A percentile compares a stretch with the other conserved stretches of the same genome.
Evolutionary conservation across 768 basidiomycete genomes (phyloP).

Genomic region (Dacryopinax spathularia): DNA sequence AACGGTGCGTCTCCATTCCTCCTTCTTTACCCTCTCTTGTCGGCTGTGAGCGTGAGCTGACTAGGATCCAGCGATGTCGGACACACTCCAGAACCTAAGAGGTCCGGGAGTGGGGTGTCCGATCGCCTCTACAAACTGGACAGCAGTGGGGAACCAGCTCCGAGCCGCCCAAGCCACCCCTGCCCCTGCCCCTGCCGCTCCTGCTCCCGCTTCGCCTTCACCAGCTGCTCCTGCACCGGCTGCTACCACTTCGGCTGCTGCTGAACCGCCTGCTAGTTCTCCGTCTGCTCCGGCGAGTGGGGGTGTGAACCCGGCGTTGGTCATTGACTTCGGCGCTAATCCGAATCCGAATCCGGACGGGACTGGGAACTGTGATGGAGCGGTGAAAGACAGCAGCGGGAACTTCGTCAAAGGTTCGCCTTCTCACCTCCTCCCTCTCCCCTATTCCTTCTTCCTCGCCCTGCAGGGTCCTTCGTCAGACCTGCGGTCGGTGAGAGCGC

Average conservation of each 20-base stretch:
- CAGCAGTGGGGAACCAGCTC: neutral
- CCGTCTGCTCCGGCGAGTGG: no score
- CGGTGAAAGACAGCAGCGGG: conserved; percentile 41
- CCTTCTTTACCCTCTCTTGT: neutral
- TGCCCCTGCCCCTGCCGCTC: neutral
- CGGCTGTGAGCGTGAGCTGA: neutral
- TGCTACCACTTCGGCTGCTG: no score
- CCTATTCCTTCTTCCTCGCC: neutral
- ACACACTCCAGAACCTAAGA: conserved; percentile 60
- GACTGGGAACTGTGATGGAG: conserved; percentile 58
- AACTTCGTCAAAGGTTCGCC: conserved; percentile 34
- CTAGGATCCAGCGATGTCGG: conserved; percentile 18
- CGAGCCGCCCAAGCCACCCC: neutral
- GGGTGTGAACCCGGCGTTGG: neutral
- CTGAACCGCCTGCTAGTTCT: no score
- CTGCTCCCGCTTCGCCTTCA: no score
- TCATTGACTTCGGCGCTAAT: neutral
- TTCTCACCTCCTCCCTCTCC: no score
- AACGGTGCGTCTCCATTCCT: conserved; percentile 28
- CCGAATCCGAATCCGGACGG: conserved; percentile 18
- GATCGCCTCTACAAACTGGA: conserved; percentile 38
- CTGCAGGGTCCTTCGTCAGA: no score
- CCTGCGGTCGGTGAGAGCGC: no score
- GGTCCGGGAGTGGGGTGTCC: conserved; percentile 59
- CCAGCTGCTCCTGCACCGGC: no score